phyloP scores from a whole-genome alignment of 345 rosid genomes.

The Acer negundo region DNA sequence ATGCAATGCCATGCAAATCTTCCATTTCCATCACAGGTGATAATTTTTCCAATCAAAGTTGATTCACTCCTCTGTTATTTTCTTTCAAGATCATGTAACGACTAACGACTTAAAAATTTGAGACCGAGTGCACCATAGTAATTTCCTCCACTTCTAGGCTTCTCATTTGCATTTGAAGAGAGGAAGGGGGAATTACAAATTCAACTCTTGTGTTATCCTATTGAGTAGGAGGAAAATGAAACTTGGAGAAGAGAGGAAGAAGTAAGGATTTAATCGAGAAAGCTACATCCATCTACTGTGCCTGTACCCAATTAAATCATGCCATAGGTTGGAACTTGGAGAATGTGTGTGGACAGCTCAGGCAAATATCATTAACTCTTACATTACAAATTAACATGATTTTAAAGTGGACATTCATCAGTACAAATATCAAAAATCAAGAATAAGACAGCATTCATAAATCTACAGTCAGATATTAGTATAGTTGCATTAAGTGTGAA shows the following conservation, averaged over 20 bases:
- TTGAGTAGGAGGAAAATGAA: not conserved
- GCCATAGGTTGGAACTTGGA: not conserved
- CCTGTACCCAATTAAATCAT: not conserved
- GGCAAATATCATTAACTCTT: not conserved
- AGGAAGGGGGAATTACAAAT: not conserved
- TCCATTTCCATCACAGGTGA: not conserved
- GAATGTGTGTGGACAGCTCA: not conserved
- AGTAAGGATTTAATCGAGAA: not conserved
- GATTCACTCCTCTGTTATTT: not conserved
- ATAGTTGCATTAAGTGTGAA: not conserved
- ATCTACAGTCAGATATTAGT: not conserved
- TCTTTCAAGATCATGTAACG: not conserved
- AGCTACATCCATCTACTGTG: not conserved
- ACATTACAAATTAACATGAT: not conserved
- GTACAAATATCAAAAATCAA: not conserved
- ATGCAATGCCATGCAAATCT: not conserved
- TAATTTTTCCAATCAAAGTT: not conserved
- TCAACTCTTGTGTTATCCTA: not conserved
- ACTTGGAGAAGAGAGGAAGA: not conserved
- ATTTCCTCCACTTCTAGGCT: not conserved
- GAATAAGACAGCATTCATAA: not conserved
- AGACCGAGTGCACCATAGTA: constrained; percentile 1
- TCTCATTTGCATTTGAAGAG: not conserved
- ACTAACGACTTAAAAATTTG: not conserved
- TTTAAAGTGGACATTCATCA: not conserved